A percentile compares a stretch with the other conserved stretches of the same genome.
Evolutionary conservation across 108 stramenopile species (phyloP).

Genomic region (Pseudonitzschia multiseries): DNA sequence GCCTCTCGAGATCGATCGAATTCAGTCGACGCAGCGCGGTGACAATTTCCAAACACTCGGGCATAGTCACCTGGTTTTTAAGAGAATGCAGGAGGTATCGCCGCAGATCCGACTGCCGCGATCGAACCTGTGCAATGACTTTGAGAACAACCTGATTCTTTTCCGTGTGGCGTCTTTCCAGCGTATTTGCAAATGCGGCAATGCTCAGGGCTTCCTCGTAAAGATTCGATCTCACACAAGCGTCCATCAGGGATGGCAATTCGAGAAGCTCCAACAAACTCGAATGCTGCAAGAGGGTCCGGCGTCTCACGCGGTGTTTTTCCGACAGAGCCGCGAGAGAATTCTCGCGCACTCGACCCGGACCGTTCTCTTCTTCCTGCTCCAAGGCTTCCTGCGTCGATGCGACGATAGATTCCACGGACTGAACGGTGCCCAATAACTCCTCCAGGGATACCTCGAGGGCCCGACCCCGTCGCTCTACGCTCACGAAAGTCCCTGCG

Average conservation of each 20-base stretch:
- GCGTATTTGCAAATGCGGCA: constrained; percentile 83
- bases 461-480: constrained; percentile 74
- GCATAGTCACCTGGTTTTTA: constrained; percentile 84
- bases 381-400: constrained; percentile 61
- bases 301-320: constrained; percentile 74
- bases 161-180: constrained; percentile 73
- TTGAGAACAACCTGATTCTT: constrained; percentile 63
- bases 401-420: constrained; percentile 42
- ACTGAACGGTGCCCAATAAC: constrained; percentile 43
- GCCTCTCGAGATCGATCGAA: constrained; percentile 77
- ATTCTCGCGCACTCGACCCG: constrained; percentile 22
- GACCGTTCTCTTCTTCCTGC: constrained; percentile 51
- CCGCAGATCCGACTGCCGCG: constrained; percentile 74
- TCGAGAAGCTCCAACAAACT: constrained; percentile 81
- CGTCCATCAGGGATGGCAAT: constrained; percentile 86
- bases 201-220: constrained; percentile 86
- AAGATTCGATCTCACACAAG: constrained; percentile 78
- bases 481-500: constrained; percentile 80
- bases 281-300: constrained; percentile 84
- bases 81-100: constrained; percentile 70
- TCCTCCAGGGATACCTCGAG: constrained; percentile 57
- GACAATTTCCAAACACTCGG: constrained; percentile 82
- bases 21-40: constrained; percentile 81
- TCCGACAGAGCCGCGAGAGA: constrained; percentile 74
- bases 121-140: constrained; percentile 79